Conservation (phyloP, 2,329 filamentous ascomycete species). For the Pestalotiopsis sp. region DNA sequence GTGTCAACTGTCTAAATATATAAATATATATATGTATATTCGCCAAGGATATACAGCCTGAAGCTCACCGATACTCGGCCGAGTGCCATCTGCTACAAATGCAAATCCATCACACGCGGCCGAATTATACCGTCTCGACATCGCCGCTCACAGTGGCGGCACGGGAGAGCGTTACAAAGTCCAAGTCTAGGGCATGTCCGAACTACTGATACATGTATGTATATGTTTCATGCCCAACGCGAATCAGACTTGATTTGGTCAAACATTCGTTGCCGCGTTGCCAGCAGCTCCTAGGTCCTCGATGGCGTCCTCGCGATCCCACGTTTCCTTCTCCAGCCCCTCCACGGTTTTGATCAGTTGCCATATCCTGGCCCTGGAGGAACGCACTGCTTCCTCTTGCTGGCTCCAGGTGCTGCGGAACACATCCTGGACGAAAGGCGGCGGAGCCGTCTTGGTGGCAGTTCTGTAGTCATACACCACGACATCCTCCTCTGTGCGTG, state of each 20-base stretch:
- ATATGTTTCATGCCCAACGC: background rate
- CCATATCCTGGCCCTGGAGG: conserved; percentile 55
- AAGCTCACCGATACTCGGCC: background rate
- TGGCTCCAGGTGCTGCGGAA: conserved; percentile 61
- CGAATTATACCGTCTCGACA: too few species aligned
- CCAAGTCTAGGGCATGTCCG: too few species aligned
- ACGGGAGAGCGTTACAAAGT: too few species aligned
- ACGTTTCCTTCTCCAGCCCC: conserved; percentile 70
- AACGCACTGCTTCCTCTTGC: conserved; percentile 61
- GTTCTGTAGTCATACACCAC: conserved; percentile 75
- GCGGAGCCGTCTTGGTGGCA: conserved; percentile 59
- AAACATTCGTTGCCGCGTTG: background rate
- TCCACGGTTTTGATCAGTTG: conserved; percentile 61
- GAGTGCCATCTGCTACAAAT: background rate
- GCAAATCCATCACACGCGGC: too few species aligned
- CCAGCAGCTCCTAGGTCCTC: conserved; percentile 64
- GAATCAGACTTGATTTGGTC: background rate
- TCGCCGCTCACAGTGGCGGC: too few species aligned
- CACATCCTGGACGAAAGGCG: conserved; percentile 62
- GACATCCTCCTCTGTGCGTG: conserved; percentile 76
- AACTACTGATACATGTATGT: background rate
- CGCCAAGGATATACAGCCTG: background rate
- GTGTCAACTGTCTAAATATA: too few species aligned
- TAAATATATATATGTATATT: background rate
- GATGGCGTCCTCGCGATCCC: conserved; percentile 72